Conservation (phyloP, 2,329 filamentous ascomycete species). For the Xylaria sp. region DNA sequence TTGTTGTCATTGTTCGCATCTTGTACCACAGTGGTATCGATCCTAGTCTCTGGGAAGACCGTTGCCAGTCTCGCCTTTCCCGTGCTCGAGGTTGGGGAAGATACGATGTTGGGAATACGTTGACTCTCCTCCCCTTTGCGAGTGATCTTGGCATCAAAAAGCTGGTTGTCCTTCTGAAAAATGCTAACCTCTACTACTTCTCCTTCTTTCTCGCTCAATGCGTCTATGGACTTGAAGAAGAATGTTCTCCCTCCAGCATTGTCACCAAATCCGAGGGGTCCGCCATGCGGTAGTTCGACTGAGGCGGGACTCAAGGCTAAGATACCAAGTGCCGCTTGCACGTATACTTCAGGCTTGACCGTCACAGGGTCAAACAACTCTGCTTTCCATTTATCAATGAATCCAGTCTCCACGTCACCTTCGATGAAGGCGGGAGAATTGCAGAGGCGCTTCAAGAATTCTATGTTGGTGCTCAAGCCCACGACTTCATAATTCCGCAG, state of each 20-base stretch:
- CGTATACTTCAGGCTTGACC: conserved; percentile 78
- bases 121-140: conserved; percentile 56
- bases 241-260: conserved; percentile 59
- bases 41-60: conserved; percentile 83
- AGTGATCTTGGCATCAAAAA: conserved; percentile 60
- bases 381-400: conserved; percentile 87
- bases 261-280: conserved; percentile 66
- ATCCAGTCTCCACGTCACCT: conserved; percentile 94
- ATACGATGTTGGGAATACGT: conserved; percentile 60
- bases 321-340: conserved; percentile 86
- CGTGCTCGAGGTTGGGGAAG: conserved; percentile 48
- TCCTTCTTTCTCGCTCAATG: conserved; percentile 71
- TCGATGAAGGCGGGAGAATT: conserved; percentile 82
- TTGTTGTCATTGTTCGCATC: conserved; percentile 63
- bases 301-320: conserved; percentile 62
- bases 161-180: conserved; percentile 59
- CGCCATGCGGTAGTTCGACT: conserved; percentile 57
- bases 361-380: conserved; percentile 77
- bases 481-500: conserved; percentile 92
- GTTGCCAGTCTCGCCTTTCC: conserved; percentile 65
- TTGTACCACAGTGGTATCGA: conserved; percentile 81
- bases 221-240: conserved; percentile 68
- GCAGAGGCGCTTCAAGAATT: conserved; percentile 92
- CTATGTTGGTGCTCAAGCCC: conserved; percentile 93
- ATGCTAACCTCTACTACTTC: conserved; percentile 67